Evolutionary conservation across 768 basidiomycete species (phyloP).

Genomic region (Lactifluus pinguis): DNA sequence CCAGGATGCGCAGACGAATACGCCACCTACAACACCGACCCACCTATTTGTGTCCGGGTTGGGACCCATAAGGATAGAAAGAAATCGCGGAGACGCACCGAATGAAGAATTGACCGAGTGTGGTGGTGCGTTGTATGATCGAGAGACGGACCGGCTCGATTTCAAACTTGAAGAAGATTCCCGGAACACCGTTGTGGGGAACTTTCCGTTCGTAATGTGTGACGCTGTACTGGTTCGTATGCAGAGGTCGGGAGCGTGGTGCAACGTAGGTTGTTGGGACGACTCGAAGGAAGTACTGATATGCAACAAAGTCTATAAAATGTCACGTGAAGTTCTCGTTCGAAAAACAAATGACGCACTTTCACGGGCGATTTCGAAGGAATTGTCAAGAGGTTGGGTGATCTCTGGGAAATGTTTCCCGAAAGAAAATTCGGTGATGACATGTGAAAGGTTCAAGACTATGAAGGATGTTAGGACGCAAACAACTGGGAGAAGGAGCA

Average conservation of each 20-base stretch:
- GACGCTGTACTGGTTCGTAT: conserved; percentile 87
- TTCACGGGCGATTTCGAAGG: too few species aligned
- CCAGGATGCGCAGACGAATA: conserved; percentile 67
- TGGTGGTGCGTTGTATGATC: conserved; percentile 82
- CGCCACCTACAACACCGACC: conserved; percentile 89
- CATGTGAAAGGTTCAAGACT: too few species aligned
- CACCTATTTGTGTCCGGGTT: conserved; percentile 31
- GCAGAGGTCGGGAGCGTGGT: conserved; percentile 51
- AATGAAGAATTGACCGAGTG: conserved; percentile 73
- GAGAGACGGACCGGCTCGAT: conserved; percentile 82
- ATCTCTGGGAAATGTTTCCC: too few species aligned
- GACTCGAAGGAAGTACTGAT: conserved; percentile 92
- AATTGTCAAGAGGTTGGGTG: too few species aligned
- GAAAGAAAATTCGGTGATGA: too few species aligned
- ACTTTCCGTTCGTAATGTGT: conserved; percentile 82
- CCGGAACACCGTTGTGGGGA: conserved; percentile 76
- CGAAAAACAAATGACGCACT: too few species aligned
- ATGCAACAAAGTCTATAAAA: conserved; percentile 68
- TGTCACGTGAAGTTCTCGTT: conserved; percentile 2
- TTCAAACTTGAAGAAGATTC: conserved; percentile 98
- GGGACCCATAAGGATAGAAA: background rate
- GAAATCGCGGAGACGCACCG: conserved; percentile 29
- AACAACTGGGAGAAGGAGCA: too few species aligned
- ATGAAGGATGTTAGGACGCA: too few species aligned
- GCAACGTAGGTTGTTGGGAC: conserved; percentile 92